phyloP scores from a whole-genome alignment of 1,139 yeast species.

The Magnusiomyces suaveolens region DNA sequence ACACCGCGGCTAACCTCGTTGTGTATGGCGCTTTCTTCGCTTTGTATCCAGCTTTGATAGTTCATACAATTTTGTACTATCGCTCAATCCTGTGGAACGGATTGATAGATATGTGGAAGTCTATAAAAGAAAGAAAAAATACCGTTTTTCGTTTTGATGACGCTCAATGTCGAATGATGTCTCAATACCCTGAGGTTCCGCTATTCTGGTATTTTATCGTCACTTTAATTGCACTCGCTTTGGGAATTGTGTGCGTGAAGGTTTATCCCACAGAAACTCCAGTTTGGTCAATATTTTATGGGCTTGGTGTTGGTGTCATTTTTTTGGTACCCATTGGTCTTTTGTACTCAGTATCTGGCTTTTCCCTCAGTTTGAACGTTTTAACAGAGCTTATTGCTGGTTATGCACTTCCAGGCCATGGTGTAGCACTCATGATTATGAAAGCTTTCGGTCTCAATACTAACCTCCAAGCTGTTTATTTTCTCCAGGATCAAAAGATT shows the following conservation, averaged over 20 bases:
- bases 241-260: constrained; percentile 40
- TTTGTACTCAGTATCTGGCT: constrained; percentile 37
- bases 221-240: constrained; percentile 39
- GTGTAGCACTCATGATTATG: constrained; percentile 48
- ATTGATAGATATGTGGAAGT: constrained; percentile 20
- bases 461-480: constrained; percentile 50
- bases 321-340: constrained; percentile 45
- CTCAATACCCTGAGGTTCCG: constrained; percentile 50
- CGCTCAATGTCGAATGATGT: constrained; percentile 50
- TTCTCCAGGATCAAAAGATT: constrained; percentile 46
- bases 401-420: constrained; percentile 55
- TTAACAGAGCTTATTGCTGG: constrained; percentile 54
- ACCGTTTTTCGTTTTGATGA: constrained; percentile 37
- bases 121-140: constrained; percentile 14
- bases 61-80: constrained; percentile 34
- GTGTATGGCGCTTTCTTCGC: constrained; percentile 50
- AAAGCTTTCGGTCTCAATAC: constrained; percentile 53
- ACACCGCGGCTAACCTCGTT: constrained; percentile 48
- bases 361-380: constrained; percentile 45
- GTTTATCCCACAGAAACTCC: constrained; percentile 34
- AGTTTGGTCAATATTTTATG: constrained; percentile 47
- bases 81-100: constrained; percentile 22
- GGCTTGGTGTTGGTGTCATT: constrained; percentile 43
- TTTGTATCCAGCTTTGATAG: constrained; percentile 46
- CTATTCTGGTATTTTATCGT: constrained; percentile 48